Evolutionary conservation across 495 filamentous ascomycete species (phyloP).

Genomic region (Aspergillus nanangensis): DNA sequence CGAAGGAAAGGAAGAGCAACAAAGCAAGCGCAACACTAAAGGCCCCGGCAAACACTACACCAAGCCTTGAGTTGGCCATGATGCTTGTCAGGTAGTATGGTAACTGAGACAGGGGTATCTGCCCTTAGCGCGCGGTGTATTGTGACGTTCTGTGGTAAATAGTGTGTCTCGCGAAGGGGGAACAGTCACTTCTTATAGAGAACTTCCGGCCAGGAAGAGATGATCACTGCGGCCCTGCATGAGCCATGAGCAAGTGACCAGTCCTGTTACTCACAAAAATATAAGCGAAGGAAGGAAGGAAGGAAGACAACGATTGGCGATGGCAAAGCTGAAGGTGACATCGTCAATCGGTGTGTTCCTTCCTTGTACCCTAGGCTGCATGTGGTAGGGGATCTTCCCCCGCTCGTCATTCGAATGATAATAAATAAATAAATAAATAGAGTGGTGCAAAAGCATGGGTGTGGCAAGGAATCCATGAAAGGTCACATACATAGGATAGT

Average conservation of each 20-base stretch:
- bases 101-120: background rate
- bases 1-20: slow-evolving; percentile 25
- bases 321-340: slow-evolving; percentile 7
- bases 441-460: too few relatives aligned
- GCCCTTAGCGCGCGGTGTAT: background rate
- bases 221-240: slow-evolving; percentile 5
- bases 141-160: background rate
- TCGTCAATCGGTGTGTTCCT: background rate
- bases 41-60: slow-evolving; percentile 19
- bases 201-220: slow-evolving; percentile 1
- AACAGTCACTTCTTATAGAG: slow-evolving; percentile 1
- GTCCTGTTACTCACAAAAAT: slow-evolving; percentile 4
- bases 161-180: too few relatives aligned
- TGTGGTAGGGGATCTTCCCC: slow-evolving; percentile 3
- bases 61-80: slow-evolving; percentile 30
- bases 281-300: slow-evolving; percentile 4
- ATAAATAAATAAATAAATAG: too few relatives aligned
- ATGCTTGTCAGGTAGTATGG: background rate
- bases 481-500: too few relatives aligned
- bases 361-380: slow-evolving; percentile 2
- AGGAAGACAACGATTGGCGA: slow-evolving; percentile 6
- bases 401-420: too few relatives aligned
- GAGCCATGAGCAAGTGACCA: slow-evolving; percentile 4
- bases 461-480: too few relatives aligned
- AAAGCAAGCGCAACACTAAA: slow-evolving; percentile 23